Percentiles rank a stretch among this genome's conserved stretches.
Conservation (phyloP, 441 rosid genomes). For the Brassica hybrid region DNA sequence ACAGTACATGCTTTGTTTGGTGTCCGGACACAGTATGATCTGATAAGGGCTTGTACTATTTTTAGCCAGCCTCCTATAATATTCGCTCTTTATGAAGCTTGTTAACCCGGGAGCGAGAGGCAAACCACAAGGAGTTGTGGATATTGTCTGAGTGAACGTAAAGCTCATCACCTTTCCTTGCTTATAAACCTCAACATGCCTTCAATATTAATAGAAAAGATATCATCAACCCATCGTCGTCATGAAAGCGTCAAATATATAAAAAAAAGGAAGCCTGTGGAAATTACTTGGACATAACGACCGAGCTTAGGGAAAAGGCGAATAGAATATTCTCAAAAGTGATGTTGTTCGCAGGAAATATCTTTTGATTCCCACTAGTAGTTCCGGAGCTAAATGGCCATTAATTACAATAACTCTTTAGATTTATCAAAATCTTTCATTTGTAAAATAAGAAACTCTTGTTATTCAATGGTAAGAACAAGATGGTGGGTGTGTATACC, state of each 20-base stretch:
- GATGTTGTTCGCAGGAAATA: not conserved
- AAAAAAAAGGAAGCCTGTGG: not conserved
- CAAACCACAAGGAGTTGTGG: constrained; percentile 1
- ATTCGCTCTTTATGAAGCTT: not conserved
- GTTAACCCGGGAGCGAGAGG: not conserved
- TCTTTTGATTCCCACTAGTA: not conserved
- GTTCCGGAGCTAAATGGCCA: not conserved
- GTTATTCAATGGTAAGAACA: not conserved
- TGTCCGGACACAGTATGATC: not conserved
- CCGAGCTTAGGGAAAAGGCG: not conserved
- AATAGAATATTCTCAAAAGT: not conserved
- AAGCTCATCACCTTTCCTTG: not conserved
- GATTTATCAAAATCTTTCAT: not conserved
- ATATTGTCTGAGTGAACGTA: not conserved
- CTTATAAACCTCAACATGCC: not conserved
- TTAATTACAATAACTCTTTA: not conserved
- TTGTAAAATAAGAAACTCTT: not conserved
- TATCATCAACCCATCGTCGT: not conserved
- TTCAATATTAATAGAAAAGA: not conserved
- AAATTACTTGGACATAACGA: not conserved
- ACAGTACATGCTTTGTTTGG: not conserved
- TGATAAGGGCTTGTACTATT: not conserved
- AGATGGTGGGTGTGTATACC: not conserved
- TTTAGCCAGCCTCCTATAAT: not conserved
- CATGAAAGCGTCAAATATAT: not conserved